These are phyloP conservation scores for Candida koratica DNA, from an alignment of 805 yeast genomes.

Conservation along the genomic window DNA sequence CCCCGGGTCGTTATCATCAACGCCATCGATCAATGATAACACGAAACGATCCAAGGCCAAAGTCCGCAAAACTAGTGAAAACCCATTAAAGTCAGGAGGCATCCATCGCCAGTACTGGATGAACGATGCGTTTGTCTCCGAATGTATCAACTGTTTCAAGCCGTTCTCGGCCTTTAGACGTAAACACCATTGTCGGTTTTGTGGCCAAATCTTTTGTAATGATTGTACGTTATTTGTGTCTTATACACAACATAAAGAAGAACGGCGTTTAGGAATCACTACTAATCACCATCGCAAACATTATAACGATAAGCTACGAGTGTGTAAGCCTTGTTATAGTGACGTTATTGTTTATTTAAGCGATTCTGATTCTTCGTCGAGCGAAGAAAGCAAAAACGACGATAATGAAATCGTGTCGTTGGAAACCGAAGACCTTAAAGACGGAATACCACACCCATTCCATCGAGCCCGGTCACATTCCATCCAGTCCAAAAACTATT, in stretches of 20 bases:
- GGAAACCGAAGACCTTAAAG: constrained; percentile 18
- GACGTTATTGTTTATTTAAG: constrained; percentile 67
- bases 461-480: constrained; percentile 26
- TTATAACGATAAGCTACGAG: constrained; percentile 69
- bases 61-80: constrained; percentile 26
- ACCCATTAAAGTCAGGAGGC: constrained; percentile 47
- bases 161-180: constrained; percentile 82
- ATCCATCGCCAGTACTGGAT: constrained; percentile 86
- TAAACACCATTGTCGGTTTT: constrained; percentile 90
- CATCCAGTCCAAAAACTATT: constrained; percentile 8
- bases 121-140: constrained; percentile 88
- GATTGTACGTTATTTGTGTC: constrained; percentile 68
- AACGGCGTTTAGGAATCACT: constrained; percentile 21
- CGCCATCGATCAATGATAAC: constrained; percentile 23
- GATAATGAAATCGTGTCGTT: constrained; percentile 16
- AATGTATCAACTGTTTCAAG: constrained; percentile 79
- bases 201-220: constrained; percentile 93
- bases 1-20: constrained; percentile 25
- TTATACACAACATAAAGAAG: constrained; percentile 50
- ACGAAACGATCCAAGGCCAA: constrained; percentile 11
- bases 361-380: constrained; percentile 52
- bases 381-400: constrained; percentile 27
- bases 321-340: constrained; percentile 71
- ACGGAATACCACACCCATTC: constrained; percentile 23
- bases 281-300: constrained; percentile 30